Evolutionary conservation across 148 eudicot genomes (phyloP).

Genomic region (Rhododendron henanense): DNA sequence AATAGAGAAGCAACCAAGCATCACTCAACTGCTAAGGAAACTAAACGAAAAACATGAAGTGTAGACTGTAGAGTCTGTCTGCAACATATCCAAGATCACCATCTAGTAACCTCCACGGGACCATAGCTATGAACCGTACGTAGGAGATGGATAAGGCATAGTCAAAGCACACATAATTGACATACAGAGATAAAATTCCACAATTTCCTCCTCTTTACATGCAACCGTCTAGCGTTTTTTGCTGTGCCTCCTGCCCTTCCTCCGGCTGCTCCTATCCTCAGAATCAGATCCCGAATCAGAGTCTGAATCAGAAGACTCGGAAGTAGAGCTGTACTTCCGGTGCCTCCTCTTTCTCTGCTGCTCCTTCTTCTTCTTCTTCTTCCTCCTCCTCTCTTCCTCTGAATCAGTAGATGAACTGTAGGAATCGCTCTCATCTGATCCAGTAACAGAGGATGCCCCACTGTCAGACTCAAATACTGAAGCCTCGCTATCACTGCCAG

Average conservation of each 20-base stretch:
- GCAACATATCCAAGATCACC: background rate
- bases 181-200: background rate
- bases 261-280: constrained; percentile 44
- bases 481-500: constrained; percentile 62
- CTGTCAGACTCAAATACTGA: constrained; percentile 74
- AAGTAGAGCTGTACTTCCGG: constrained; percentile 60
- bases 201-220: background rate
- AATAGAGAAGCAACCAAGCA: background rate
- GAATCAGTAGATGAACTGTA: constrained; percentile 70
- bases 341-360: constrained; percentile 49
- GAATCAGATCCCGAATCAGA: constrained; percentile 73
- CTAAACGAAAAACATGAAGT: background rate
- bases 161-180: background rate
- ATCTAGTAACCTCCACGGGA: constrained; percentile 1
- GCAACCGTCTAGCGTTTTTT: constrained; percentile 30
- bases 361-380: constrained; percentile 38
- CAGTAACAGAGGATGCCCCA: constrained; percentile 45
- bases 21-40: background rate
- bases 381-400: constrained; percentile 67
- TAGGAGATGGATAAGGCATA: background rate
- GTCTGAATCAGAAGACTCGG: constrained; percentile 66
- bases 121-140: background rate
- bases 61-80: background rate
- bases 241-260: constrained; percentile 65
- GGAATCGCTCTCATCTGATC: constrained; percentile 70